Percentiles rank a stretch among this genome's conserved stretches.
These are phyloP conservation scores for Lactuca sativa DNA, from an alignment of 129 eudicot species.

Conservation along the genomic window DNA sequence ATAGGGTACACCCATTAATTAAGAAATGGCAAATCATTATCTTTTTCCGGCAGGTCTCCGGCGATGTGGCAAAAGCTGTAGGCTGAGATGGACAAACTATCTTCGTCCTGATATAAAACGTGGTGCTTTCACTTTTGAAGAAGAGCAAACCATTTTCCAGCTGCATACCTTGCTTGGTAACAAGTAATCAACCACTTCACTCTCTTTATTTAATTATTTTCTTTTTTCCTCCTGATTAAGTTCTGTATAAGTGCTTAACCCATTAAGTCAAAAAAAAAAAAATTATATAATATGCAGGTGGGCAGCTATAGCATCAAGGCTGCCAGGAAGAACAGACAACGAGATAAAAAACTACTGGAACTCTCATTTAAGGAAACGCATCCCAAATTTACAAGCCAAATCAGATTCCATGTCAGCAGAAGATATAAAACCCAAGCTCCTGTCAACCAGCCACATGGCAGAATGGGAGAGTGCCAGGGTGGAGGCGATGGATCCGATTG, in stretches of 20 bases:
- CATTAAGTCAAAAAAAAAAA: neutral
- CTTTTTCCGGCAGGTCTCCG: conserved; percentile 49
- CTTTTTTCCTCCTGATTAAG: neutral
- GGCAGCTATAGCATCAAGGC: conserved; percentile 40
- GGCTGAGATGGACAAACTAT: conserved; percentile 91
- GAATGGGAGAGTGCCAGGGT: conserved; percentile 59
- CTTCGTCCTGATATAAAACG: conserved; percentile 90
- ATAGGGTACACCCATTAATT: conserved; percentile 4
- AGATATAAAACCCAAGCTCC: conserved; percentile 33
- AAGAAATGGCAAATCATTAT: too few relatives aligned
- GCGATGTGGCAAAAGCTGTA: conserved; percentile 92
- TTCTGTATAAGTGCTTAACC: neutral
- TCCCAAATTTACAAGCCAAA: conserved; percentile 31
- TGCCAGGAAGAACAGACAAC: conserved; percentile 48
- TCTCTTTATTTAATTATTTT: too few relatives aligned
- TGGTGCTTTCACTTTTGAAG: conserved; percentile 72
- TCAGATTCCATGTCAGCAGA: conserved; percentile 33
- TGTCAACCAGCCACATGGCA: conserved; percentile 44
- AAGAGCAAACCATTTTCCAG: conserved; percentile 58
- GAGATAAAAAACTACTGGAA: conserved; percentile 38
- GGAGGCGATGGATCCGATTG: conserved; percentile 46
- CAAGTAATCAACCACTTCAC: conserved; percentile 51
- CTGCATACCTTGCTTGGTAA: conserved; percentile 71
- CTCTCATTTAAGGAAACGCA: conserved; percentile 34
- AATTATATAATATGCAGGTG: conserved; percentile 25